These are phyloP conservation scores for Rhodosporidiobolus odoratus DNA, from an alignment of 768 basidiomycete genomes.

Conservation along the genomic window DNA sequence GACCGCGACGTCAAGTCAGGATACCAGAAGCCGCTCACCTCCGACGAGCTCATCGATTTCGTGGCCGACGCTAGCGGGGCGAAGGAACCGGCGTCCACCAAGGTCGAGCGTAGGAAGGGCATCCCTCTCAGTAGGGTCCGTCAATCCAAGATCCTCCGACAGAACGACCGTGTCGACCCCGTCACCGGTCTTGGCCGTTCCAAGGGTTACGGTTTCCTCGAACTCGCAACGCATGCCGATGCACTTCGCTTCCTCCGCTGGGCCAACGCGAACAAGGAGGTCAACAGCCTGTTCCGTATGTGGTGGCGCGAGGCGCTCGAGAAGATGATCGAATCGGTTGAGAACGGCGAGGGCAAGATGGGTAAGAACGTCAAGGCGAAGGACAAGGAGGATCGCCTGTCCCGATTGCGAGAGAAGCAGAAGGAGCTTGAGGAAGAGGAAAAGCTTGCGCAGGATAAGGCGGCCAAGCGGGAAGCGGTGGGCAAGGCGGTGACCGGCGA, in stretches of 20 bases:
- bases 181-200: slow-evolving; percentile 79
- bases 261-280: slow-evolving; percentile 81
- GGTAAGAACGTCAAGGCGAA: slow-evolving; percentile 33
- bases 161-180: slow-evolving; percentile 79
- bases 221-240: slow-evolving; percentile 80
- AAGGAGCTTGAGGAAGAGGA: slow-evolving; percentile 38
- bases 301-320: slow-evolving; percentile 79
- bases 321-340: slow-evolving; percentile 45
- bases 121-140: slow-evolving; percentile 58
- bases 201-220: slow-evolving; percentile 93
- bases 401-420: slow-evolving; percentile 30
- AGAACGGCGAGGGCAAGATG: slow-evolving; percentile 39
- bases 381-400: slow-evolving; percentile 33
- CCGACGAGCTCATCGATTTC: slow-evolving; percentile 62
- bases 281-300: slow-evolving; percentile 60
- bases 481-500: slow-evolving; percentile 34
- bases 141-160: slow-evolving; percentile 88
- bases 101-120: slow-evolving; percentile 47
- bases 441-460: slow-evolving; percentile 30
- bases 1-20: slow-evolving; percentile 68
- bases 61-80: slow-evolving; percentile 43
- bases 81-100: slow-evolving; percentile 29
- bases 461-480: slow-evolving; percentile 31
- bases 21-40: slow-evolving; percentile 57
- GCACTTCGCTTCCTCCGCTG: slow-evolving; percentile 84